phyloP scores from a whole-genome alignment of 2,329 filamentous ascomycete genomes.

The Fusarium tupiense region DNA sequence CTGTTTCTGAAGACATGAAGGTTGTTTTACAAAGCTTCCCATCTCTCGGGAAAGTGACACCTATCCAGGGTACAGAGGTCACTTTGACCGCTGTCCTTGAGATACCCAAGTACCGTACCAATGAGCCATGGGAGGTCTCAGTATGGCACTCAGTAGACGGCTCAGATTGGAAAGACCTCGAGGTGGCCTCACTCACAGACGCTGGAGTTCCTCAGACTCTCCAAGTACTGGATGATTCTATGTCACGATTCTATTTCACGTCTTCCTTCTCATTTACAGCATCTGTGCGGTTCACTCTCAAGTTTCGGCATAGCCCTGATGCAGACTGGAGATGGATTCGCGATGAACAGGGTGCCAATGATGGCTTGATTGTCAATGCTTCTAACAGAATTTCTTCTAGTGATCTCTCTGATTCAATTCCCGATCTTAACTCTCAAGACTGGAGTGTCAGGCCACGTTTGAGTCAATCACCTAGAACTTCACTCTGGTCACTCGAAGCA shows the following conservation, averaged over 20 bases:
- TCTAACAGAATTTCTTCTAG: conserved; percentile 45
- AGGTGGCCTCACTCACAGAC: conserved; percentile 44
- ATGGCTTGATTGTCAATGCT: conserved; percentile 69
- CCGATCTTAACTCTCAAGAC: conserved; percentile 61
- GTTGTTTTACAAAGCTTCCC: conserved; percentile 66
- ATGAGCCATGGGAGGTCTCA: conserved; percentile 74
- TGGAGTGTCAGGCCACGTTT: conserved; percentile 63
- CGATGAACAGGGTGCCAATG: conserved; percentile 69
- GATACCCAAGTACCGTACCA: conserved; percentile 63
- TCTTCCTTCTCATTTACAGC: conserved; percentile 58
- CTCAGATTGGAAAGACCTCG: conserved; percentile 64
- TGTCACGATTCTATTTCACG: conserved; percentile 62
- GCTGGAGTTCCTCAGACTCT: conserved; percentile 60
- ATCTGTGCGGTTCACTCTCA: conserved; percentile 73
- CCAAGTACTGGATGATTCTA: conserved; percentile 46
- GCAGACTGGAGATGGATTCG: conserved; percentile 76
- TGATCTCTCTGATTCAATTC: conserved; percentile 65
- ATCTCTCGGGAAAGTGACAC: conserved; percentile 78
- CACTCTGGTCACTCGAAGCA: conserved; percentile 74
- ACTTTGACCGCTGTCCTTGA: conserved; percentile 77
- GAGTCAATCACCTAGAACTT: conserved; percentile 74
- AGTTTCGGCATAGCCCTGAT: conserved; percentile 65
- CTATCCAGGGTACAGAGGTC: conserved; percentile 60
- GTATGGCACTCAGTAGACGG: conserved; percentile 76
- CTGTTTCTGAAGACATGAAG: conserved; percentile 48